These are phyloP conservation scores for Yamadazyma takamatsuzukensis DNA, from an alignment of 805 yeast genomes.

Conservation along the genomic window DNA sequence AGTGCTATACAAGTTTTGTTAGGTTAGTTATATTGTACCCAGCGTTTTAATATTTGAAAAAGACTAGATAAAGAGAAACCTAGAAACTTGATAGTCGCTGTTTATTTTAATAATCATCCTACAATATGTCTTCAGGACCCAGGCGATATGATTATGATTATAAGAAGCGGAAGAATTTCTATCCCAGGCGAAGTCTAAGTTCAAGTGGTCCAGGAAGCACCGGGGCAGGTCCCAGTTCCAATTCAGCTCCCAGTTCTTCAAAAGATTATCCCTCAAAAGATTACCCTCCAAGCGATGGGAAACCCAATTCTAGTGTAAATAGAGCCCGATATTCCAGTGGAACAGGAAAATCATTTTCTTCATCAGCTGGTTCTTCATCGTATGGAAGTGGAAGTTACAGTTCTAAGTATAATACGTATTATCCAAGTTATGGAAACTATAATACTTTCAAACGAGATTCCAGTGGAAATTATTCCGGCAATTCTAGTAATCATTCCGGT, in stretches of 20 bases:
- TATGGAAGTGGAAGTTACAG: conserved; percentile 4
- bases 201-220: conserved; percentile 5
- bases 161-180: conserved; percentile 9
- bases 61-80: too few species aligned
- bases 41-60: too few species aligned
- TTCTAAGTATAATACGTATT: conserved; percentile 14
- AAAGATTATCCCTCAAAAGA: not conserved
- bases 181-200: conserved; percentile 8
- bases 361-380: conserved; percentile 10
- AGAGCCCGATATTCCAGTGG: conserved; percentile 6
- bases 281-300: not conserved
- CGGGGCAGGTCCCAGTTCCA: not conserved
- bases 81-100: too few species aligned
- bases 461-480: conserved; percentile 9
- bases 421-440: conserved; percentile 22
- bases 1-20: too few species aligned
- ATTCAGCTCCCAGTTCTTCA: not conserved
- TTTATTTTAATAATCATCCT: not conserved
- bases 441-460: conserved; percentile 11
- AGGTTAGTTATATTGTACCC: too few species aligned
- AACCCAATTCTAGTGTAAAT: not conserved
- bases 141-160: conserved; percentile 8
- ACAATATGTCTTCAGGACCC: not conserved
- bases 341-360: conserved; percentile 3
- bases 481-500: conserved; percentile 6